Evolutionary conservation across 768 basidiomycete genomes (phyloP).

Genomic region (Suillus tomentosus): DNA sequence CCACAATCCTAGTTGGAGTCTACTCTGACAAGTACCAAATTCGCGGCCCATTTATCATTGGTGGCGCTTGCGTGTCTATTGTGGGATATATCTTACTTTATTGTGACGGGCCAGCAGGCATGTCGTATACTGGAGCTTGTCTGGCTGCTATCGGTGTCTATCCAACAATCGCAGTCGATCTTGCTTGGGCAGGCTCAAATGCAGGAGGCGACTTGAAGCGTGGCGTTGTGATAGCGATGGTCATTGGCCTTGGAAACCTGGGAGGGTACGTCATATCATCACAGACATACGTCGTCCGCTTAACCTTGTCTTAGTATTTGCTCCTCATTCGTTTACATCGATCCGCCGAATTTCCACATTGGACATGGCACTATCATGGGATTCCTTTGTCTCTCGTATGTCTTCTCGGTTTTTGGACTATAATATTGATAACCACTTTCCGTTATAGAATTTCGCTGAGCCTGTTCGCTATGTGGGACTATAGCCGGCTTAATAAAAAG

Average conservation of each 20-base stretch:
- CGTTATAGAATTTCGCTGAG: conserved; percentile 42
- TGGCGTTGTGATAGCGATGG: conserved; percentile 53
- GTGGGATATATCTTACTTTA: conserved; percentile 55
- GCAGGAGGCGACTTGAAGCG: conserved; percentile 57
- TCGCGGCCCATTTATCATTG: conserved; percentile 53
- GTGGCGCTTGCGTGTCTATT: conserved; percentile 42
- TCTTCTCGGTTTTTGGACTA: conserved; percentile 5
- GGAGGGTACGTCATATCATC: conserved; percentile 44
- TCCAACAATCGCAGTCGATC: conserved; percentile 47
- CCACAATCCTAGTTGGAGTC: conserved; percentile 44
- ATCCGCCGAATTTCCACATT: conserved; percentile 39
- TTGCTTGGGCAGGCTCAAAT: conserved; percentile 60
- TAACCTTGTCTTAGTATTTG: conserved; percentile 33
- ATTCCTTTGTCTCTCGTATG: conserved; percentile 34
- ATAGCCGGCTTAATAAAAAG: conserved; percentile 47
- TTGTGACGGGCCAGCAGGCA: conserved; percentile 24
- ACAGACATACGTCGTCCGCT: conserved; percentile 27
- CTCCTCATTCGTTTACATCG: conserved; percentile 44
- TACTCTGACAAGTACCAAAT: conserved; percentile 43
- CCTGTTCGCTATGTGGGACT: conserved; percentile 50
- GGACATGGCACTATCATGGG: conserved; percentile 42
- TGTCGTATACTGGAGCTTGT: conserved; percentile 48
- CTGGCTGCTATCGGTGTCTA: conserved; percentile 55
- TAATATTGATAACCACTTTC: conserved; percentile 33
- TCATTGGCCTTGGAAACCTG: conserved; percentile 56